A percentile compares a stretch with the other conserved stretches of the same genome.
These are phyloP conservation scores for Digitaria exilis DNA, from an alignment of 202 grass and related monocot species.

Conservation along the genomic window DNA sequence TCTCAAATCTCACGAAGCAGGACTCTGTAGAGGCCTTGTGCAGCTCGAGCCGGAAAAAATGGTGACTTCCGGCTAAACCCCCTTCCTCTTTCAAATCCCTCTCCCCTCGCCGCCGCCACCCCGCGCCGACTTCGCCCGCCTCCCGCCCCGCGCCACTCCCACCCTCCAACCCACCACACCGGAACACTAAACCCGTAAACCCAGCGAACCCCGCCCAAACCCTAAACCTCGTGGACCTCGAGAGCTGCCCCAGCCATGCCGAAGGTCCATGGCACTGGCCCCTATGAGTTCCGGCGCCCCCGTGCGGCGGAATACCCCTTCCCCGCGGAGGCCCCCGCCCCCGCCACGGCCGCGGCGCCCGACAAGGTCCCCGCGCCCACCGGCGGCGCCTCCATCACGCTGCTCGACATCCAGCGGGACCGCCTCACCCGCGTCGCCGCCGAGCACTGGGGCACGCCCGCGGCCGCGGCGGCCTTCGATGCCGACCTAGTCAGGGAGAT, in stretches of 20 bases:
- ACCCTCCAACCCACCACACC: not conserved
- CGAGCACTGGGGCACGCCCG: slow-evolving; percentile 64
- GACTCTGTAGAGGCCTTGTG: not conserved
- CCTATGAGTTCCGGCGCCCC: slow-evolving; percentile 92
- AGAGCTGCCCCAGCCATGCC: slow-evolving; percentile 58
- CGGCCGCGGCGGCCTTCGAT: slow-evolving; percentile 51
- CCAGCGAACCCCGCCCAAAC: not conserved
- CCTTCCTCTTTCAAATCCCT: slow-evolving; percentile 16
- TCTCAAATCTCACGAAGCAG: too few relatives aligned
- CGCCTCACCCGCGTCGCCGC: slow-evolving; percentile 72
- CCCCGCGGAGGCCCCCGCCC: slow-evolving; percentile 30
- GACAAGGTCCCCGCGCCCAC: slow-evolving; percentile 31
- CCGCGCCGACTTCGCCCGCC: not conserved
- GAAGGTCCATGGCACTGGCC: slow-evolving; percentile 89
- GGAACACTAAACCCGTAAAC: not conserved
- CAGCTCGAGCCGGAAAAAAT: slow-evolving; percentile 14
- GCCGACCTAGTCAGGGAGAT: slow-evolving; percentile 84
- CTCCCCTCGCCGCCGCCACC: not conserved
- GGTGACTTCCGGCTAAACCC: slow-evolving; percentile 36
- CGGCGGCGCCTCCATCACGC: slow-evolving; percentile 66
- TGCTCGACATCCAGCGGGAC: slow-evolving; percentile 93
- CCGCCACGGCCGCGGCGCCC: slow-evolving; percentile 24
- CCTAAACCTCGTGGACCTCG: slow-evolving; percentile 28
- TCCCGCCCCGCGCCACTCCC: not conserved
- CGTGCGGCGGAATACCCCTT: slow-evolving; percentile 85